These are phyloP conservation scores for Sanghuangporus weigelae DNA, from an alignment of 1,284 basidiomycete genomes.

Conservation along the genomic window DNA sequence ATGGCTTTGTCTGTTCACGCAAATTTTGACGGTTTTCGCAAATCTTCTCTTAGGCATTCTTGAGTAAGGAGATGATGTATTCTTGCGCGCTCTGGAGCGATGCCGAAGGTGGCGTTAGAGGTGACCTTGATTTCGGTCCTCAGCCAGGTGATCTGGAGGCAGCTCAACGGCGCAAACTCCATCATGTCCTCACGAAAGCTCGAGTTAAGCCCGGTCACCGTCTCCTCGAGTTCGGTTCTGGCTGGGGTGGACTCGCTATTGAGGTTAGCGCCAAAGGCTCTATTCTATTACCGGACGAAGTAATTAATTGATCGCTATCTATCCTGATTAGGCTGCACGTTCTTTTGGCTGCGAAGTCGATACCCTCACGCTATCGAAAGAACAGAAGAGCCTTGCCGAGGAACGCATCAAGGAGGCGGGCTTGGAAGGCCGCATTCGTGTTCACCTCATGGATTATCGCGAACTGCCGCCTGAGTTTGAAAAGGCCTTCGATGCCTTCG, in stretches of 20 bases:
- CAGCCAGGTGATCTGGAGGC: slow-evolving; percentile 67
- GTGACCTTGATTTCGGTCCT: slow-evolving; percentile 49
- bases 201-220: slow-evolving; percentile 73
- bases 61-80: slow-evolving; percentile 90
- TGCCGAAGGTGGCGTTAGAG: slow-evolving; percentile 65
- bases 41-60: slow-evolving; percentile 52
- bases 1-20: slow-evolving; percentile 1
- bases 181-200: slow-evolving; percentile 71
- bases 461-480: slow-evolving; percentile 74
- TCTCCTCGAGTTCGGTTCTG: slow-evolving; percentile 87
- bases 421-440: slow-evolving; percentile 64
- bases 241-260: slow-evolving; percentile 89
- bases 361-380: slow-evolving; percentile 78
- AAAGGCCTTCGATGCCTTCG: slow-evolving; percentile 80
- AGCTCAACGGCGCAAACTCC: slow-evolving; percentile 79
- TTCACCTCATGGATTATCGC: slow-evolving; percentile 86
- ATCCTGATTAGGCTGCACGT: slow-evolving; percentile 48
- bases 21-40: neutral
- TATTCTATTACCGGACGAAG: neutral
- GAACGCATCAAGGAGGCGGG: slow-evolving; percentile 73
- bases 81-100: slow-evolving; percentile 80
- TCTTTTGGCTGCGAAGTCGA: slow-evolving; percentile 79
- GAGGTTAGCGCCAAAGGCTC: slow-evolving; percentile 48
- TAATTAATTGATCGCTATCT: neutral
- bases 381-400: slow-evolving; percentile 85